Conservation (phyloP, 345 rosid species). For the Stellera chamaejasme region DNA sequence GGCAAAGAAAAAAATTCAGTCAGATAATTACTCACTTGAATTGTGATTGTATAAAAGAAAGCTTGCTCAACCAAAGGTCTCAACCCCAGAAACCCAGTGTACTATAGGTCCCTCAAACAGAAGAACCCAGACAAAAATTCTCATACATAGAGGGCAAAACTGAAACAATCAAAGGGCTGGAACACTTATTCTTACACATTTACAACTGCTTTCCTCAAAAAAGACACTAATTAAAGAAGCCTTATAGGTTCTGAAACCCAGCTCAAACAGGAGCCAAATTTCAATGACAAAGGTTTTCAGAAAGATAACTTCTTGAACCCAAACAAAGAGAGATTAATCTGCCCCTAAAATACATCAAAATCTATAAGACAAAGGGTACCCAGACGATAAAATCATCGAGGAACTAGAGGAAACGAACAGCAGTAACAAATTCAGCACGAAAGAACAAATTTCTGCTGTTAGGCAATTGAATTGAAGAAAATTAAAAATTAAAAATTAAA, state of each 20-base stretch:
- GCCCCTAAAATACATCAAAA: not conserved
- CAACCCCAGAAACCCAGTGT: constrained; percentile 24
- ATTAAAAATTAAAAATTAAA: too few relatives aligned
- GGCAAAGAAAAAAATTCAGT: not conserved
- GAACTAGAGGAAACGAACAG: not conserved
- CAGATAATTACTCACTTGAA: constrained; percentile 22
- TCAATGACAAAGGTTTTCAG: too few relatives aligned
- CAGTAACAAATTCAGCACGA: constrained; percentile 2
- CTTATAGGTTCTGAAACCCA: constrained; percentile 4
- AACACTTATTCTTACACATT: not conserved
- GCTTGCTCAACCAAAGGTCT: constrained; percentile 20
- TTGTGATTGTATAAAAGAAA: constrained; percentile 11
- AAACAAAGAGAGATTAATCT: not conserved
- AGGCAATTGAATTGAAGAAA: not conserved
- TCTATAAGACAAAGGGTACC: constrained; percentile 1
- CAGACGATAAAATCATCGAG: constrained; percentile 10
- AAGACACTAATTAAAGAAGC: constrained; percentile 4
- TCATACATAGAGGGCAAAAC: not conserved
- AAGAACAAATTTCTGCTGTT: not conserved
- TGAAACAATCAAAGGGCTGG: constrained; percentile 3
- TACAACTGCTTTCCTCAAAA: constrained; percentile 4
- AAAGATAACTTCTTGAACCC: too few relatives aligned
- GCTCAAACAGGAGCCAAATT: not conserved
- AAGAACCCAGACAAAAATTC: constrained; percentile 5
- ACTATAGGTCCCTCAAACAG: constrained; percentile 11